phyloP scores from a whole-genome alignment of 768 basidiomycete genomes.

The Mycena polygramma region DNA sequence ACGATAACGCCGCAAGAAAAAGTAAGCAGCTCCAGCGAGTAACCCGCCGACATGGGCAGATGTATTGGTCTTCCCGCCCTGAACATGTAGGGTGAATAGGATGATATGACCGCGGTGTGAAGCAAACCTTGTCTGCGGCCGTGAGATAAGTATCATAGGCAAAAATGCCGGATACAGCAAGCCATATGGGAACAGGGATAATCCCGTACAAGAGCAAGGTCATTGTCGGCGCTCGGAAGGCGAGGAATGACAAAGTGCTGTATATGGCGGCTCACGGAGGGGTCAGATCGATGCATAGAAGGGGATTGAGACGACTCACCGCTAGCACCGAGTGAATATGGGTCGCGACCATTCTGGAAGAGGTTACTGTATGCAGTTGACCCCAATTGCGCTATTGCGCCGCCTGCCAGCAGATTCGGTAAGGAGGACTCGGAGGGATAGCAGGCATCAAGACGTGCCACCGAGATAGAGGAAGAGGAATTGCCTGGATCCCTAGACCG shows the following conservation, averaged over 20 bases:
- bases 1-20: constrained; percentile 53
- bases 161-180: constrained; percentile 76
- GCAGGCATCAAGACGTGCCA: constrained; percentile 54
- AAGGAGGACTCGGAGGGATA: background rate
- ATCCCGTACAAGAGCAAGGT: constrained; percentile 66
- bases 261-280: constrained; percentile 74
- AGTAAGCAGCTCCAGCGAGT: constrained; percentile 72
- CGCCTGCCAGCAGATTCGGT: constrained; percentile 57
- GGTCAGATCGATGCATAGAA: constrained; percentile 11
- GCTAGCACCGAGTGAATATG: constrained; percentile 76
- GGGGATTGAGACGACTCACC: constrained; percentile 58
- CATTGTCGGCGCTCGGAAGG: constrained; percentile 74
- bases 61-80: constrained; percentile 70
- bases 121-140: constrained; percentile 53
- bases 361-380: constrained; percentile 63
- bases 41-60: constrained; percentile 81
- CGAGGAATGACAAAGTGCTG: constrained; percentile 77
- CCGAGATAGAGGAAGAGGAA: constrained; percentile 84
- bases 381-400: constrained; percentile 66
- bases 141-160: constrained; percentile 68
- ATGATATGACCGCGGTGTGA: background rate
- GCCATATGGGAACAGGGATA: constrained; percentile 86
- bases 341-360: constrained; percentile 48
- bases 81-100: constrained; percentile 21
- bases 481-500: constrained; percentile 61